Conservation (phyloP, 352 stramenopile species). For the Phytophthora syringae region DNA sequence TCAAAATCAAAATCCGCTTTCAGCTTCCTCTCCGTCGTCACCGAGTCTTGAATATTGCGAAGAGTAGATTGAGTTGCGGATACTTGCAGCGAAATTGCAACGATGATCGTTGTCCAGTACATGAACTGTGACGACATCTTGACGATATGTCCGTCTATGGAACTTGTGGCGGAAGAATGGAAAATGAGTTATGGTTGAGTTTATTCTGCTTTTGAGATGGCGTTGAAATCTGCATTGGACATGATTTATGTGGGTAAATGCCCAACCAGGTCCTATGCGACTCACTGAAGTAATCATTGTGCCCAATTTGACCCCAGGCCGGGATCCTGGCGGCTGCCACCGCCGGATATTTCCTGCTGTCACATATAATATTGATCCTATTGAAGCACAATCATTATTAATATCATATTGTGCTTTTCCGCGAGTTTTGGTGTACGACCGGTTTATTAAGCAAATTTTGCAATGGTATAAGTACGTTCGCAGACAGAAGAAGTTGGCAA, state of each 20-base stretch:
- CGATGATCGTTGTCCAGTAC: background rate
- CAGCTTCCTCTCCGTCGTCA: slow-evolving; percentile 16
- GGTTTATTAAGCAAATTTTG: no score
- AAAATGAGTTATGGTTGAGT: background rate
- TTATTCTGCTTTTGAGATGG: background rate
- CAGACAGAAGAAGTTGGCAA: no score
- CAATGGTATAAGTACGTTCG: no score
- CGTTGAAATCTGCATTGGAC: background rate
- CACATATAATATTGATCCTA: no score
- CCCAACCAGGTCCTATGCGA: background rate
- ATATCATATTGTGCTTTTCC: no score
- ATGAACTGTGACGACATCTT: background rate
- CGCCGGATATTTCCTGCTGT: background rate
- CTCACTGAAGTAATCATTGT: background rate
- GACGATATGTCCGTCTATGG: background rate
- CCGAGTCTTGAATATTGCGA: background rate
- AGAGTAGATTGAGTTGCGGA: background rate
- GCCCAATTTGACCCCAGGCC: no score
- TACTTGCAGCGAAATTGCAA: background rate
- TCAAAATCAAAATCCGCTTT: slow-evolving; percentile 10
- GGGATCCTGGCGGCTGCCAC: background rate
- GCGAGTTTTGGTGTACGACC: no score
- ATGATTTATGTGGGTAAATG: background rate
- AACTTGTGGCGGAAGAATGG: background rate
- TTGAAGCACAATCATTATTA: no score